A percentile compares a stretch with the other conserved stretches of the same genome.
phyloP scores from a whole-genome alignment of 108 stramenopile species.

The Fragilariopsis cylindrus region DNA sequence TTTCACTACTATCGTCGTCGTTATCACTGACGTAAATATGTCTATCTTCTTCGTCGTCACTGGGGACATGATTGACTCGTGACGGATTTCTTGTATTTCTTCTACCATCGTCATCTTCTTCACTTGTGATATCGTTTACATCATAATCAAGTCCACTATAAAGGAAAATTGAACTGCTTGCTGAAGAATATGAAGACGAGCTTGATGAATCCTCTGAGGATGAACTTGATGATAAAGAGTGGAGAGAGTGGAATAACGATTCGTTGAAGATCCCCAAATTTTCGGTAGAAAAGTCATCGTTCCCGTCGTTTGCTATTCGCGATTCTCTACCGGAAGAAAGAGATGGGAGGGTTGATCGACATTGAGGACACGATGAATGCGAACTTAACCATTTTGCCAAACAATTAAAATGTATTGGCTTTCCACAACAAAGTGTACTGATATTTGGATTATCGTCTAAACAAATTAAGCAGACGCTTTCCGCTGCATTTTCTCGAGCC shows the following conservation, averaged over 20 bases:
- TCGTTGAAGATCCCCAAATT: background rate
- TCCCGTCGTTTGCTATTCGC: background rate
- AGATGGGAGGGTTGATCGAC: conserved; percentile 36
- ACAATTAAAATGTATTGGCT: conserved; percentile 56
- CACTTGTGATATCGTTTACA: background rate
- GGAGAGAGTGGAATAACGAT: too few relatives aligned
- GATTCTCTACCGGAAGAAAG: conserved; percentile 4
- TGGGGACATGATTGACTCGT: background rate
- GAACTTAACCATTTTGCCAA: conserved; percentile 45
- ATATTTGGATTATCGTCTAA: conserved; percentile 47
- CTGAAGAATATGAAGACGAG: conserved; percentile 21
- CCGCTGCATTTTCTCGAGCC: conserved; percentile 42
- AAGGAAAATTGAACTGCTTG: background rate
- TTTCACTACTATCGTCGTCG: conserved; percentile 6
- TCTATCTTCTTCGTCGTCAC: conserved; percentile 11
- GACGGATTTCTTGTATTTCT: conserved; percentile 3
- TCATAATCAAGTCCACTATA: conserved; percentile 11
- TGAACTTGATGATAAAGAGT: background rate
- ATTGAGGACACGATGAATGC: conserved; percentile 40
- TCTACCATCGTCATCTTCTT: conserved; percentile 17
- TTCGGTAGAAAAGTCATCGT: background rate
- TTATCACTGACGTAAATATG: background rate
- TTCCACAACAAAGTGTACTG: conserved; percentile 54
- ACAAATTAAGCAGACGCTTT: conserved; percentile 46
- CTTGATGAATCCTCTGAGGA: conserved; percentile 12